Evolutionary conservation across 83 land plant genomes (phyloP).

Genomic region (Diphasiastrum complanatum): DNA sequence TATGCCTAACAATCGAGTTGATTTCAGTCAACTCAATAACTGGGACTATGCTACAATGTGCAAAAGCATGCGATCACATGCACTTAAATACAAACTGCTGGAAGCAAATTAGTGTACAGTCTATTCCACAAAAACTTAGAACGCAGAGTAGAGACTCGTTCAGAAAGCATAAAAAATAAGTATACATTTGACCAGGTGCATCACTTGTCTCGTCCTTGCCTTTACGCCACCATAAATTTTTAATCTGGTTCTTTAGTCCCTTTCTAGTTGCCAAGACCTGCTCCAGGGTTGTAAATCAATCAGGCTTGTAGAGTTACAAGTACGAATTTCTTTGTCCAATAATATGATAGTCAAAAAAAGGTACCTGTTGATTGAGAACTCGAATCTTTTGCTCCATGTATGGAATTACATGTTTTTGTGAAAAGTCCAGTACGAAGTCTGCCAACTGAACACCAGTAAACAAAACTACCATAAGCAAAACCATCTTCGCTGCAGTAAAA

Average conservation of each 20-base stretch:
- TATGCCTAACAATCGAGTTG: no score
- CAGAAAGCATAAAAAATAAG: slow-evolving; percentile 2
- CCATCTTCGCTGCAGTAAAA: no score
- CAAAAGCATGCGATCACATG: no score
- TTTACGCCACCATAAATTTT: slow-evolving; percentile 99
- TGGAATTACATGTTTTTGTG: slow-evolving; percentile 77
- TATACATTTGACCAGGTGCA: slow-evolving; percentile 54
- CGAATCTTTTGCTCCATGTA: slow-evolving; percentile 97
- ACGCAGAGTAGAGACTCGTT: neutral
- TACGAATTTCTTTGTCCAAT: no score
- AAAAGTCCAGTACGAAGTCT: slow-evolving; percentile 70
- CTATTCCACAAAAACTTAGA: neutral
- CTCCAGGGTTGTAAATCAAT: neutral
- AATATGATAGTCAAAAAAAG: neutral
- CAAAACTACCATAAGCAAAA: no score
- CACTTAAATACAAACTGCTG: no score
- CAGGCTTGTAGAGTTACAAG: neutral
- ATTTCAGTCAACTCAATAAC: no score
- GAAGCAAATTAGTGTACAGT: no score
- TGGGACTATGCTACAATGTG: no score
- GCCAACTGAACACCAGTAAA: slow-evolving; percentile 61
- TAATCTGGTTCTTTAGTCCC: slow-evolving; percentile 93
- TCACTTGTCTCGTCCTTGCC: slow-evolving; percentile 86
- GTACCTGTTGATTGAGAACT: slow-evolving; percentile 82
- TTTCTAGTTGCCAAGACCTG: slow-evolving; percentile 95